Conservation (phyloP, 2,329 filamentous ascomycete genomes). For the Nemania sp. region DNA sequence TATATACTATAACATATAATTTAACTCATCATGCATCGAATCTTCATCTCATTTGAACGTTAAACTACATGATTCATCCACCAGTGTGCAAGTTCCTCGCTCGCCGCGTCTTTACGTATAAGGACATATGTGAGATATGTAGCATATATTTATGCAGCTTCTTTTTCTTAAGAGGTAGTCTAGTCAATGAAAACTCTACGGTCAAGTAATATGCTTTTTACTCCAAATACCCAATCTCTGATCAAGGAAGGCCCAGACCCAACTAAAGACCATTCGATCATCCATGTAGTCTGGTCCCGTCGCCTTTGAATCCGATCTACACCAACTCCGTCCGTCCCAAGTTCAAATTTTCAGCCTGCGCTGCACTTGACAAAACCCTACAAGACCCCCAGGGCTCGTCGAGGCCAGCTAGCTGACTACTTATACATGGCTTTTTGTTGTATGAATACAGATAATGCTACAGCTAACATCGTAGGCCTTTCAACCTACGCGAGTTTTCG, state of each 20-base stretch:
- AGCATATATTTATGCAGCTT: constrained; percentile 10
- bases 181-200: constrained; percentile 24
- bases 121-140: background rate
- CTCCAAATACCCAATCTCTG: background rate
- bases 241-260: background rate
- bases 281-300: background rate
- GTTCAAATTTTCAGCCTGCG: background rate
- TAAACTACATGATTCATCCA: too few relatives aligned
- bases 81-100: too few relatives aligned
- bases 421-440: constrained; percentile 17
- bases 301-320: background rate
- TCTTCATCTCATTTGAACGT: too few relatives aligned
- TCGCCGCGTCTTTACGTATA: too few relatives aligned
- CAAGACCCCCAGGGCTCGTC: constrained; percentile 5
- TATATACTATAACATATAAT: too few relatives aligned
- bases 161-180: background rate
- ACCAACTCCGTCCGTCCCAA: constrained; percentile 12
- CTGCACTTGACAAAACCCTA: background rate
- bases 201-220: constrained; percentile 7
- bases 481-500: constrained; percentile 45
- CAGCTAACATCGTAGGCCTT: constrained; percentile 6
- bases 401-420: background rate
- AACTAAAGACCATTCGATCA: background rate
- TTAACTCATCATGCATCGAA: too few relatives aligned
- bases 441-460: constrained; percentile 30